phyloP scores from a whole-genome alignment of 768 basidiomycete genomes.

The Boletus sp. region DNA sequence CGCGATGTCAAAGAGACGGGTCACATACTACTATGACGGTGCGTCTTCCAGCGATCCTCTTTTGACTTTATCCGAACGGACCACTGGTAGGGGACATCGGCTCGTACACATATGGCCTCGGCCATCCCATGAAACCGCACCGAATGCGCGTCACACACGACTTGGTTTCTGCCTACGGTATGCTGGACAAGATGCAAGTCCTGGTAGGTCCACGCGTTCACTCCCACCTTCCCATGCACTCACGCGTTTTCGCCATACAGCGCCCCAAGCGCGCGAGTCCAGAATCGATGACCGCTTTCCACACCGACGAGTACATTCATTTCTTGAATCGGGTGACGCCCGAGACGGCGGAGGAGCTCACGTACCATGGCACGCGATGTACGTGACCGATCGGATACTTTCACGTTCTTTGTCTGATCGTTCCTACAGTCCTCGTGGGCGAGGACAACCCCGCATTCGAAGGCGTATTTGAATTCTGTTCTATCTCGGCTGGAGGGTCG shows the following conservation, averaged over 20 bases:
- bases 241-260: conserved; percentile 36
- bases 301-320: conserved; percentile 97
- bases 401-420: not conserved
- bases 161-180: conserved; percentile 83
- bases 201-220: conserved; percentile 45
- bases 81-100: conserved; percentile 59
- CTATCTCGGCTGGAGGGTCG: conserved; percentile 94
- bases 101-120: conserved; percentile 76
- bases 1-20: conserved; percentile 66
- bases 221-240: not conserved
- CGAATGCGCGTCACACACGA: conserved; percentile 93
- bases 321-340: conserved; percentile 87
- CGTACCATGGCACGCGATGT: conserved; percentile 85
- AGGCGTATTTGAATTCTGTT: conserved; percentile 94
- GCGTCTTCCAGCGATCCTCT: conserved; percentile 17
- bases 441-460: conserved; percentile 98
- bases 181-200: conserved; percentile 93
- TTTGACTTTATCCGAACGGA: not conserved
- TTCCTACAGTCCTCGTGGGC: conserved; percentile 52
- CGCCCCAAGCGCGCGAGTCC: conserved; percentile 67
- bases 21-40: conserved; percentile 82
- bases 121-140: conserved; percentile 96
- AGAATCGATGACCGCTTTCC: conserved; percentile 86
- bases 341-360: conserved; percentile 84
- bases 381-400: conserved; percentile 22